Evolutionary conservation across 441 rosid genomes (phyloP), one percentile per base, ranked within the genome.

Genomic region (Euphorbia schlechtendalii): DNA sequence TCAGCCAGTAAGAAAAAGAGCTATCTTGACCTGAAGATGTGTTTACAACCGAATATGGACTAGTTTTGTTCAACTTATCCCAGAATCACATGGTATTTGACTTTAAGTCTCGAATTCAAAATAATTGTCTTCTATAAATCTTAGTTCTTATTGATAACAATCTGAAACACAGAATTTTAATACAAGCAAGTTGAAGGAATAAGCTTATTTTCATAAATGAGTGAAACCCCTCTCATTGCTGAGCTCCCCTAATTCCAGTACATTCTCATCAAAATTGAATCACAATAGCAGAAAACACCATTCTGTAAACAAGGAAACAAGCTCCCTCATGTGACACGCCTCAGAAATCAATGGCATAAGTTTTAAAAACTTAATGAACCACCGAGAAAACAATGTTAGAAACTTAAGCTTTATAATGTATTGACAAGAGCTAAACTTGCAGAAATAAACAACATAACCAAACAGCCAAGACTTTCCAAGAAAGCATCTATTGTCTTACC

Each of bases 401-500:
- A 43, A 46, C 6, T 18, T 43, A 61, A 15, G 43, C 11, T 17
- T 34, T 58, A 27, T 10, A 10, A 36, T 18, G 34, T 36, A 24
- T 54, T 54, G 13, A n/a, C 61, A 58, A 58, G 34, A 20, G 25
- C 40, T 27, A 56, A 18, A 14, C 3, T 46, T 25, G 55, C 21
- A 61, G 8, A 43, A 14, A 48, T 15, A 25, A 28, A 48, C 15
- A 61, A 3, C 43, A 56, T 32, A 51, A 21, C 57, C 5, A 18
- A 60, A 7, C 48, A 48, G 10, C 56, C 36, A 2, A 69, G 61
- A n/a, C 43, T 30, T 54, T 53, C 53, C 25, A 0, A 41, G 36
- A 40, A 46, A 41, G 34, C 34, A 53, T 65, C 86, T 86, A 34
- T 1, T 34, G 51, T 64, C 87, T 86, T 77, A 94, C 97, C 99